Conservation (phyloP, 1,284 basidiomycete genomes). For the Ganoderma lingzhi region DNA sequence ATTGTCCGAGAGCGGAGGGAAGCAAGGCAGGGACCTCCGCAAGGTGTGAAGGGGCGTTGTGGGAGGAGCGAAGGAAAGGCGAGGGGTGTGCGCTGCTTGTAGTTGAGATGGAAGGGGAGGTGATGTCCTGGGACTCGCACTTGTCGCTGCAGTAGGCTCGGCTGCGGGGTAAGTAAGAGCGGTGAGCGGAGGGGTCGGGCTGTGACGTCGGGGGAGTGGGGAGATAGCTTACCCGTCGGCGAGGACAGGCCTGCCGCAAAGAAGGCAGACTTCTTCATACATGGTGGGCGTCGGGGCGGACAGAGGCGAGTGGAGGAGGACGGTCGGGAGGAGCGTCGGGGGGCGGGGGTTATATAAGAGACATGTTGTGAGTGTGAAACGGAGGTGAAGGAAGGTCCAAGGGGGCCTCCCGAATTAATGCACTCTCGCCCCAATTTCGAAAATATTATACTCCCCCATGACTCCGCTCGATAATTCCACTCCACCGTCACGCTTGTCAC, state of each 20-base stretch:
- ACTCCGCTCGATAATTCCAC: slow-evolving; percentile 27
- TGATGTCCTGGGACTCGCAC: slow-evolving; percentile 69
- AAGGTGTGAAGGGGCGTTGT: slow-evolving; percentile 43
- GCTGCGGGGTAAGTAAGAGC: slow-evolving; percentile 47
- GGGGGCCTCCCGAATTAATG: slow-evolving; percentile 13
- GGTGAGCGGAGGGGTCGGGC: slow-evolving; percentile 31
- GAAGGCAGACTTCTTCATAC: slow-evolving; percentile 80
- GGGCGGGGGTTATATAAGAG: slow-evolving; percentile 33
- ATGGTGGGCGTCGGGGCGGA: slow-evolving; percentile 45
- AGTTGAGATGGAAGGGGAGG: slow-evolving; percentile 72
- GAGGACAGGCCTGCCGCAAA: slow-evolving; percentile 67
- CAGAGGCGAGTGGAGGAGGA: slow-evolving; percentile 10
- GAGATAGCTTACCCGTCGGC: slow-evolving; percentile 63
- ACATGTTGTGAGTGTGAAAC: slow-evolving; percentile 32
- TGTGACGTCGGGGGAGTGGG: slow-evolving; percentile 17
- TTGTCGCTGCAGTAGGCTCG: slow-evolving; percentile 78
- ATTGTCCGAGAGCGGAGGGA: slow-evolving; percentile 60
- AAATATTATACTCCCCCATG: slow-evolving; percentile 33
- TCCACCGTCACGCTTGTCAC: slow-evolving; percentile 31
- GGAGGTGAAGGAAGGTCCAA: slow-evolving; percentile 18
- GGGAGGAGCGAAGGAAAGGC: slow-evolving; percentile 61
- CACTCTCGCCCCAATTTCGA: slow-evolving; percentile 11
- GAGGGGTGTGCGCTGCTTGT: slow-evolving; percentile 75
- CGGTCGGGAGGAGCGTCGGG: slow-evolving; percentile 18
- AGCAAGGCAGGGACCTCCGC: slow-evolving; percentile 64